A percentile compares a stretch with the other conserved stretches of the same genome.
Conservation (phyloP, 257 asterid species). For the Nicotiana obtusifolia region DNA sequence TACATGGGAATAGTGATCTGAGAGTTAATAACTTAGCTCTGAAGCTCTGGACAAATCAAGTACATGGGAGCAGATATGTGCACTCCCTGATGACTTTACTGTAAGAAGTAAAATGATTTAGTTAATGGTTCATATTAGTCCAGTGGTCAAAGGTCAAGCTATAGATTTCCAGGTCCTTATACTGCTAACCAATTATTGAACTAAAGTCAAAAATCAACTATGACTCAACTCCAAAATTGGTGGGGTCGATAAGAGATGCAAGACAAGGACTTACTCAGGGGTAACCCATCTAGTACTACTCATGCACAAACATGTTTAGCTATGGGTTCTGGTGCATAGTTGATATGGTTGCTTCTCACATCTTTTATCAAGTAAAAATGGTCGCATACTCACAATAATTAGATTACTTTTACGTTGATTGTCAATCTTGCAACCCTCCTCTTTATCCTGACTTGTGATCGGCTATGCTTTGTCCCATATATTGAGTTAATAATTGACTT, state of each 20-base stretch:
- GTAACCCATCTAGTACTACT: neutral
- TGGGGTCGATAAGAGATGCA: neutral
- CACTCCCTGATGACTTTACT: neutral
- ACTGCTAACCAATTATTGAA: neutral
- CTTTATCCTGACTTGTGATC: neutral
- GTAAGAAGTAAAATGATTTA: neutral
- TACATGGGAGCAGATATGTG: neutral
- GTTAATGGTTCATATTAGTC: neutral
- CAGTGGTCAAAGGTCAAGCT: neutral
- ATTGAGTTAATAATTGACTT: neutral
- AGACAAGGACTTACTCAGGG: neutral
- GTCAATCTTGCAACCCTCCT: neutral
- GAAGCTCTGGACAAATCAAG: neutral
- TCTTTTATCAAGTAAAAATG: neutral
- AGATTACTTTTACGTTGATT: neutral
- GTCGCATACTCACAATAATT: neutral
- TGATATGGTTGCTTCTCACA: neutral
- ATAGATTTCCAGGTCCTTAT: neutral
- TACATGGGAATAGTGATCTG: neutral
- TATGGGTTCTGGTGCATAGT: neutral
- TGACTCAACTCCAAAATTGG: neutral
- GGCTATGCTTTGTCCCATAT: neutral
- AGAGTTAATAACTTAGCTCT: neutral
- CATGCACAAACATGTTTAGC: neutral
- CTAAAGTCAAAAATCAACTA: neutral